These are phyloP conservation scores for Hemerocallis citrina DNA, from an alignment of 106 monocot genomes.

Conservation along the genomic window DNA sequence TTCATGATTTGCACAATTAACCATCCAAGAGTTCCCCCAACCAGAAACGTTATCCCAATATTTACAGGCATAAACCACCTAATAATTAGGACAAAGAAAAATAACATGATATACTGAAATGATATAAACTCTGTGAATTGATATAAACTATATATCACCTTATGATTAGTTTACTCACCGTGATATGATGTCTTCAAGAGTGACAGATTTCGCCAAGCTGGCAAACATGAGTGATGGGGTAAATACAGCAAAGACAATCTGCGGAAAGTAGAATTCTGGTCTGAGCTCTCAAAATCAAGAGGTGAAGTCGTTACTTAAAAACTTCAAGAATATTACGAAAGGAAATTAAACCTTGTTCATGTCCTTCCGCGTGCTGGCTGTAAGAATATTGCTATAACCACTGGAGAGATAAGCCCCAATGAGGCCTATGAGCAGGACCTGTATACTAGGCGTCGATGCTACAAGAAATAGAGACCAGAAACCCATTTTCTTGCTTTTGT, in stretches of 20 bases:
- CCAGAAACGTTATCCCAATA: slow-evolving; percentile 47
- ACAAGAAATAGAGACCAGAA: slow-evolving; percentile 41
- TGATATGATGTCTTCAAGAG: slow-evolving; percentile 37
- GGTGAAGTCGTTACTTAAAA: background rate
- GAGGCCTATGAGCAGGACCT: slow-evolving; percentile 58
- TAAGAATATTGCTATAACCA: slow-evolving; percentile 26
- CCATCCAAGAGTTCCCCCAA: slow-evolving; percentile 58
- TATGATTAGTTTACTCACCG: slow-evolving; percentile 19
- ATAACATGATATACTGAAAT: background rate
- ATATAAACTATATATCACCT: background rate
- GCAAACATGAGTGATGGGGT: slow-evolving; percentile 34
- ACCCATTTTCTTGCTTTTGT: slow-evolving; percentile 35
- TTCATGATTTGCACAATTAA: slow-evolving; percentile 37
- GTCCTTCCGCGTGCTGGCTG: slow-evolving; percentile 25
- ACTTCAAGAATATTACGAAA: background rate
- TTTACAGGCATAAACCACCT: slow-evolving; percentile 96
- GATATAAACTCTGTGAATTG: background rate
- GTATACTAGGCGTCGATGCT: slow-evolving; percentile 52
- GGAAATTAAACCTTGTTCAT: slow-evolving; percentile 47
- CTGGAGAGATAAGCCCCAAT: slow-evolving; percentile 61
- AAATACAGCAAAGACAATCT: slow-evolving; percentile 40
- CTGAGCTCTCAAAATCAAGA: background rate
- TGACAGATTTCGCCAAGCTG: slow-evolving; percentile 37
- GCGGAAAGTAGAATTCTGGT: background rate
- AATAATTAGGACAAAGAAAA: background rate